These are phyloP conservation scores for Metarhizium sp. DNA, from an alignment of 2,329 filamentous ascomycete species.

Conservation along the genomic window DNA sequence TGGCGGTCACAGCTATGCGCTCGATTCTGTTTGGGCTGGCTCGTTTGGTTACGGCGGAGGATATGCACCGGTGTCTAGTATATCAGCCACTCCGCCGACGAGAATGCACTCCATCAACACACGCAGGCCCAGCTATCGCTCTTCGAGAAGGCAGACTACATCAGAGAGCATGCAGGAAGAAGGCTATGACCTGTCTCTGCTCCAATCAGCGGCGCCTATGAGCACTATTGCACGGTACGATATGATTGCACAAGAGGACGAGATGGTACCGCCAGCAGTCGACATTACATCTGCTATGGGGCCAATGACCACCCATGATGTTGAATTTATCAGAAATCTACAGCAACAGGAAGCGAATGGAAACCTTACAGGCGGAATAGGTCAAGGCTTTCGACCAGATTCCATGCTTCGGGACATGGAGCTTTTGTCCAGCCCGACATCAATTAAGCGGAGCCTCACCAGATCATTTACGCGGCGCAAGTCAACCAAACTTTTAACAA, in stretches of 20 bases:
- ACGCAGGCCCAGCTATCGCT: conserved; percentile 16
- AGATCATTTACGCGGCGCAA: conserved; percentile 31
- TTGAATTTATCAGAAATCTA: conserved; percentile 33
- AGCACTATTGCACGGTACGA: conserved; percentile 23
- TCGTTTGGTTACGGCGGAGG: conserved; percentile 18
- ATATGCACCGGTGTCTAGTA: conserved; percentile 19
- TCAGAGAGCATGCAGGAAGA: conserved; percentile 27
- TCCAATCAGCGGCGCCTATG: conserved; percentile 31
- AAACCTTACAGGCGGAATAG: conserved; percentile 48
- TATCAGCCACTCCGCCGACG: not conserved
- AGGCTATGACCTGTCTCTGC: conserved; percentile 33
- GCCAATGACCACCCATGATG: conserved; percentile 33
- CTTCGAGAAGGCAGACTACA: conserved; percentile 11
- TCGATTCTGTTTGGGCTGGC: conserved; percentile 16
- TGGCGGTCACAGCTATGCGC: conserved; percentile 12
- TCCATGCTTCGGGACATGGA: conserved; percentile 39
- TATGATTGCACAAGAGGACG: conserved; percentile 21
- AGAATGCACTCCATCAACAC: conserved; percentile 13
- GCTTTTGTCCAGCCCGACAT: conserved; percentile 30
- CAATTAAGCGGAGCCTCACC: conserved; percentile 25
- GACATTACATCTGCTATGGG: conserved; percentile 38
- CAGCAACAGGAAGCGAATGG: conserved; percentile 46
- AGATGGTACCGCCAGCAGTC: conserved; percentile 23
- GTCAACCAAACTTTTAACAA: conserved; percentile 14
- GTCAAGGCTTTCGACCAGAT: conserved; percentile 40